These are phyloP conservation scores for Boechera stricta DNA, from an alignment of 345 rosid species.

Conservation along the genomic window DNA sequence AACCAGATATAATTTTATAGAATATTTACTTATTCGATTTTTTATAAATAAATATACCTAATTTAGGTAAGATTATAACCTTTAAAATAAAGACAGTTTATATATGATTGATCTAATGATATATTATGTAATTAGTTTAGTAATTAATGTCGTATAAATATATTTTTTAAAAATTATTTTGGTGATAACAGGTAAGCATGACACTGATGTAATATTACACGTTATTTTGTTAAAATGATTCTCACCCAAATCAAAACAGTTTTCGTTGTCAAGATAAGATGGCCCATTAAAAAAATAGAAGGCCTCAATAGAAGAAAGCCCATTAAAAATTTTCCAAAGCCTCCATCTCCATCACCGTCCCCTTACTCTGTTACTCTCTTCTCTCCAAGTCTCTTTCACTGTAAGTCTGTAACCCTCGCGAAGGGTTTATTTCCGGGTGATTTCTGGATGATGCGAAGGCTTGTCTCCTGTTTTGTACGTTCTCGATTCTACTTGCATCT, in stretches of 20 bases:
- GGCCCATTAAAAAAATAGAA: not conserved
- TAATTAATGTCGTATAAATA: too few species aligned
- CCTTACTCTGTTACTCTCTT: not conserved
- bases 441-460: conserved; percentile 39
- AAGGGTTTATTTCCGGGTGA: not conserved
- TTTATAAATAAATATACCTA: too few species aligned
- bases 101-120: too few species aligned
- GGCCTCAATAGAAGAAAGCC: conserved; percentile 27
- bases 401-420: not conserved
- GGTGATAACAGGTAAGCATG: too few species aligned
- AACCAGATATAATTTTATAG: too few species aligned
- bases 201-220: too few species aligned
- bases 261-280: not conserved
- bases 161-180: too few species aligned
- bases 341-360: not conserved
- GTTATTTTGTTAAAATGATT: too few species aligned
- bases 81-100: too few species aligned
- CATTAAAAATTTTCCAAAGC: not conserved
- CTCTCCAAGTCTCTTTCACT: not conserved
- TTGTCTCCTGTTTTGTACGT: conserved; percentile 16
- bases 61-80: too few species aligned
- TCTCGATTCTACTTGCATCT: conserved; percentile 2
- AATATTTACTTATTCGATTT: too few species aligned
- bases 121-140: too few species aligned
- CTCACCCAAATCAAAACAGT: not conserved